phyloP scores from a whole-genome alignment of 2,329 filamentous ascomycete genomes.

The Escovopsis sp. region DNA sequence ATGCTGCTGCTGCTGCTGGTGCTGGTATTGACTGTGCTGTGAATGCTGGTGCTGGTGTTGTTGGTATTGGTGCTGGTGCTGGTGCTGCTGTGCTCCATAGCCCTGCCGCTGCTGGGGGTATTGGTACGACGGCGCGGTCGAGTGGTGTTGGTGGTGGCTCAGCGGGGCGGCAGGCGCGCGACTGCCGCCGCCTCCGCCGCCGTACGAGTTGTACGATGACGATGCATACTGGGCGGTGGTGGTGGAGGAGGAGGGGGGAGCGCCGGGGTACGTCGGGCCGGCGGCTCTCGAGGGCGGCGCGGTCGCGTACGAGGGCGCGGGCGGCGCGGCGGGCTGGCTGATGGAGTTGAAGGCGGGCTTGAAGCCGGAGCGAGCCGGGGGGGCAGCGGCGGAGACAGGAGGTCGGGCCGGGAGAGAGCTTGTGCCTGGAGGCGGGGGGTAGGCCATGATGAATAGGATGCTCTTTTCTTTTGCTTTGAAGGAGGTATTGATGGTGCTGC shows the following conservation, averaged over 20 bases:
- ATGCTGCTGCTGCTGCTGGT: conserved; percentile 8
- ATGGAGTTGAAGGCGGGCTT: conserved; percentile 35
- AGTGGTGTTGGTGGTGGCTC: conserved; percentile 11
- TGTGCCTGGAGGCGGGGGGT: conserved; percentile 69
- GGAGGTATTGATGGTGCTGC: not conserved
- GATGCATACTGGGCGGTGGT: conserved; percentile 12
- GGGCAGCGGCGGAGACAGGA: conserved; percentile 36
- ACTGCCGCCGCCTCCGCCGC: conserved; percentile 11
- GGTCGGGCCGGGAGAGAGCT: conserved; percentile 58
- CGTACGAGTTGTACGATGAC: conserved; percentile 24
- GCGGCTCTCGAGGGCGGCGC: conserved; percentile 8
- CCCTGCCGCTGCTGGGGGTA: conserved; percentile 12
- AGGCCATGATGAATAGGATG: conserved; percentile 61
- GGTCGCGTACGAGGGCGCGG: conserved; percentile 17
- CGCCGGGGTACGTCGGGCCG: conserved; percentile 17
- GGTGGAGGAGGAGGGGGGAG: conserved; percentile 6
- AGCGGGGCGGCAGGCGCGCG: conserved; percentile 14
- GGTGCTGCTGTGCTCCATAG: conserved; percentile 15
- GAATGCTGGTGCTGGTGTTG: conserved; percentile 16
- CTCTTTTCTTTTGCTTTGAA: conserved; percentile 8
- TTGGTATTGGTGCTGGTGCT: conserved; percentile 20
- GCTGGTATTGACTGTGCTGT: conserved; percentile 6
- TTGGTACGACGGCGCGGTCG: conserved; percentile 11
- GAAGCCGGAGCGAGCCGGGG: conserved; percentile 25
- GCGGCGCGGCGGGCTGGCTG: conserved; percentile 21